Conservation (phyloP, 345 rosid species). For the Arabis alpina region DNA sequence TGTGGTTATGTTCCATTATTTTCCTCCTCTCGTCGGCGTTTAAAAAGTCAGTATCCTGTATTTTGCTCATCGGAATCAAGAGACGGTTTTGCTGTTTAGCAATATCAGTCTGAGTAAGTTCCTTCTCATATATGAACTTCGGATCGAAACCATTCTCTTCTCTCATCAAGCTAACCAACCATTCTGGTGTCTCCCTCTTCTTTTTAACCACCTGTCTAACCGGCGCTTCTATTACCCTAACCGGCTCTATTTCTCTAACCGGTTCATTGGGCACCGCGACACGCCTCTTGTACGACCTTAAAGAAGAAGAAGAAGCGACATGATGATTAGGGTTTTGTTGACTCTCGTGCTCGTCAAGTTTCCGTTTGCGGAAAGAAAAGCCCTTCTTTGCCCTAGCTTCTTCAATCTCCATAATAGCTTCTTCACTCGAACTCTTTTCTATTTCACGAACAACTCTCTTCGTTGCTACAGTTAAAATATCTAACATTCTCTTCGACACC, state of each 20-base stretch:
- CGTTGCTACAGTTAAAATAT: no score
- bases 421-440: neutral
- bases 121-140: constrained; percentile 7
- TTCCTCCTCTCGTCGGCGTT: neutral
- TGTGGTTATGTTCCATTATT: neutral
- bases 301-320: no score
- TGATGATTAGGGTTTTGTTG: no score
- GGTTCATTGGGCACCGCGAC: no score
- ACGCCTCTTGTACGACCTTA: no score
- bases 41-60: neutral
- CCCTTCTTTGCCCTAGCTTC: no score
- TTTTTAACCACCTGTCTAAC: neutral
- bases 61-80: neutral
- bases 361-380: no score
- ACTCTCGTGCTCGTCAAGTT: no score
- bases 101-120: neutral
- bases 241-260: no score
- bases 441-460: neutral
- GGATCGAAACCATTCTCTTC: neutral
- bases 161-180: constrained; percentile 19
- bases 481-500: no score
- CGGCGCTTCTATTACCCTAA: no score
- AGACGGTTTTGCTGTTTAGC: neutral
- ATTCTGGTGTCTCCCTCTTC: neutral
- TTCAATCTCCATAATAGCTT: no score